A percentile compares a stretch with the other conserved stretches of the same genome.
These are phyloP conservation scores for Trichoderma arundinaceum DNA, from an alignment of 2,329 filamentous ascomycete genomes.

Conservation along the genomic window DNA sequence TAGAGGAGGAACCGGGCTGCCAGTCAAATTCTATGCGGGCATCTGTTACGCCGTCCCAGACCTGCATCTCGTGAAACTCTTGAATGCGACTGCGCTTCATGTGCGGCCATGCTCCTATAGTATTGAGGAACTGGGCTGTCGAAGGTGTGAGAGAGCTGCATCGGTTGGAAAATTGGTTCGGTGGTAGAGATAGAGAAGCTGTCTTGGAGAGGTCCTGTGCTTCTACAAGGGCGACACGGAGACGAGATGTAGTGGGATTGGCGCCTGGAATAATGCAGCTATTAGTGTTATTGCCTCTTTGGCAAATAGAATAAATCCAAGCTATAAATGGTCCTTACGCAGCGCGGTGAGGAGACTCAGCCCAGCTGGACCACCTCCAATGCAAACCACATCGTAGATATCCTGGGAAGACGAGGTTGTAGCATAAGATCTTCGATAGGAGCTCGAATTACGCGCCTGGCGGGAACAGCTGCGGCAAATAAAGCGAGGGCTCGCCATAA, in stretches of 20 bases:
- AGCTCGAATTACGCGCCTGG: slow-evolving; percentile 43
- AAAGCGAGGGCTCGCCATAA: slow-evolving; percentile 42
- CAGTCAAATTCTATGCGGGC: slow-evolving; percentile 90
- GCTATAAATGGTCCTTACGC: slow-evolving; percentile 54
- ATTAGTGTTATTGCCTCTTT: neutral
- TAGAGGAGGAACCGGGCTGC: slow-evolving; percentile 50
- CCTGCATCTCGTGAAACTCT: slow-evolving; percentile 93
- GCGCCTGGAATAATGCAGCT: slow-evolving; percentile 60
- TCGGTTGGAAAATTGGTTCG: slow-evolving; percentile 83
- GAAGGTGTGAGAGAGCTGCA: slow-evolving; percentile 93
- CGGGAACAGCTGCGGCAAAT: slow-evolving; percentile 57
- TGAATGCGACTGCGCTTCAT: slow-evolving; percentile 76
- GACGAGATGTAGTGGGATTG: slow-evolving; percentile 73
- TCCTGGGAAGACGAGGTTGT: slow-evolving; percentile 57
- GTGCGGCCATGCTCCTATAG: slow-evolving; percentile 85
- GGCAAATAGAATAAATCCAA: neutral
- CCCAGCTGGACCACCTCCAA: slow-evolving; percentile 87
- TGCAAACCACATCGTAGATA: slow-evolving; percentile 91
- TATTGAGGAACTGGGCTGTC: slow-evolving; percentile 80
- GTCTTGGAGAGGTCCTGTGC: slow-evolving; percentile 79
- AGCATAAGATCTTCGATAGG: slow-evolving; percentile 49
- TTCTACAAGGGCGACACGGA: slow-evolving; percentile 89
- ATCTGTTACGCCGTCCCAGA: slow-evolving; percentile 93
- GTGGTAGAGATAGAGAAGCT: slow-evolving; percentile 68
- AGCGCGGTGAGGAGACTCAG: slow-evolving; percentile 80